Percentiles rank a stretch among this genome's conserved stretches.
These are phyloP conservation scores for Colletotrichum higginsianum DNA, from an alignment of 2,329 filamentous ascomycete species.

Conservation along the genomic window DNA sequence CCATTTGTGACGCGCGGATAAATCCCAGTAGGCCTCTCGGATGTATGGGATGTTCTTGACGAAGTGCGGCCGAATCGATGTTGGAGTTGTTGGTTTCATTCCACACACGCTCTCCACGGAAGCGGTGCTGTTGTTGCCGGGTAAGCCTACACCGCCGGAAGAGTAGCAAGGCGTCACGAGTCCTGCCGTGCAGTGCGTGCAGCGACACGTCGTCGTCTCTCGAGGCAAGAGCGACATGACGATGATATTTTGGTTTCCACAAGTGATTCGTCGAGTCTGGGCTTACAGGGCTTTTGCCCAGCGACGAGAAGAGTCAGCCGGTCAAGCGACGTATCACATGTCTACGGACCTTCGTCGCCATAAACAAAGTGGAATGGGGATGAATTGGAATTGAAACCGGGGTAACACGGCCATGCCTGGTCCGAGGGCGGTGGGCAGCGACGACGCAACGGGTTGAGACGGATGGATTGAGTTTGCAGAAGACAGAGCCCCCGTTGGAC, in stretches of 20 bases:
- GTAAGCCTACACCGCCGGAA: conserved; percentile 12
- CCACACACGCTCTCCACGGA: neutral
- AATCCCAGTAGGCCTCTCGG: neutral
- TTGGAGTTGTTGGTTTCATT: neutral
- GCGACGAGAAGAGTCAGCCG: conserved; percentile 12
- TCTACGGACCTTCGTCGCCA: neutral
- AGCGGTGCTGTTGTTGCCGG: neutral
- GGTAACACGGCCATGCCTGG: conserved; percentile 10
- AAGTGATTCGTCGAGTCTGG: conserved; percentile 10
- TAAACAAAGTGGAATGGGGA: too few relatives aligned
- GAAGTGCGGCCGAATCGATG: conserved; percentile 9
- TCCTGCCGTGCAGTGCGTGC: neutral
- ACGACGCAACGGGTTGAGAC: neutral
- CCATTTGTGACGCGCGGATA: conserved; percentile 20
- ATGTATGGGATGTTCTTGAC: neutral
- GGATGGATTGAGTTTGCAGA: conserved; percentile 30
- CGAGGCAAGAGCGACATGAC: neutral
- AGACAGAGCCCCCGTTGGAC: conserved; percentile 15
- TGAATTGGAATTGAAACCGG: conserved; percentile 2
- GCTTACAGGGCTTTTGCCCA: neutral
- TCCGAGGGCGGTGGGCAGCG: conserved; percentile 15
- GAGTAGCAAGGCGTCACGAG: neutral
- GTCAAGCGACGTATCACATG: conserved; percentile 32
- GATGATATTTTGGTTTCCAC: conserved; percentile 21
- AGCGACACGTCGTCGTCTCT: conserved; percentile 12